These are phyloP conservation scores for Coniochaeta sp. DNA, from an alignment of 2,329 filamentous ascomycete genomes.

Conservation along the genomic window DNA sequence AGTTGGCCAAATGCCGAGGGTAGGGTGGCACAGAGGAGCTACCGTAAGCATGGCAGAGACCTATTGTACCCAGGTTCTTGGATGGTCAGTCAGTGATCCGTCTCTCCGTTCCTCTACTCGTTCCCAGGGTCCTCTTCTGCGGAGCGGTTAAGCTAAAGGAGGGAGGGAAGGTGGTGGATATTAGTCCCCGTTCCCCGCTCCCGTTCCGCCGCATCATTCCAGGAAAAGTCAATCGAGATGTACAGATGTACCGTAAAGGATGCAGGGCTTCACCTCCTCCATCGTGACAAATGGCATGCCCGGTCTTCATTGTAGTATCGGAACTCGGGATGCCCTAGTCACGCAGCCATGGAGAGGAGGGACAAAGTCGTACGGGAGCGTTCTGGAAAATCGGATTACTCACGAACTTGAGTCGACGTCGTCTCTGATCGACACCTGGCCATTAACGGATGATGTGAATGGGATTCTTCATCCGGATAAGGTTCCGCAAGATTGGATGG, in stretches of 20 bases:
- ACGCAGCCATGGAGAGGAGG: background rate
- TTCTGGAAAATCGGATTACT: background rate
- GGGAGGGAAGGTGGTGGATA: background rate
- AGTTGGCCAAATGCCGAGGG: background rate
- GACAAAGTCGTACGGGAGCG: background rate
- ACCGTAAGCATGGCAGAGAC: background rate
- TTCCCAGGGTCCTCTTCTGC: background rate
- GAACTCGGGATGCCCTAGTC: background rate
- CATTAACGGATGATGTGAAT: background rate
- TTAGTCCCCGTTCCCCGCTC: constrained; percentile 2
- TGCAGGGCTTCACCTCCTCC: background rate
- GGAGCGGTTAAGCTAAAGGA: background rate
- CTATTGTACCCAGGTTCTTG: background rate
- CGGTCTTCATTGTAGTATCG: background rate
- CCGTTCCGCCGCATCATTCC: background rate
- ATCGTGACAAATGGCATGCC: background rate
- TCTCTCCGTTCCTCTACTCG: background rate
- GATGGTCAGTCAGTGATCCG: background rate
- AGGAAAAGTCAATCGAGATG: background rate
- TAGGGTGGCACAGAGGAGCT: background rate
- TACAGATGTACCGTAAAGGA: background rate
- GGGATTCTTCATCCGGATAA: background rate
- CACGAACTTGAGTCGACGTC: too few species aligned
- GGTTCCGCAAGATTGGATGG: background rate
- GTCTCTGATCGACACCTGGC: background rate